phyloP scores from a whole-genome alignment of 805 yeast species.

The Priceomyces carsonii region DNA sequence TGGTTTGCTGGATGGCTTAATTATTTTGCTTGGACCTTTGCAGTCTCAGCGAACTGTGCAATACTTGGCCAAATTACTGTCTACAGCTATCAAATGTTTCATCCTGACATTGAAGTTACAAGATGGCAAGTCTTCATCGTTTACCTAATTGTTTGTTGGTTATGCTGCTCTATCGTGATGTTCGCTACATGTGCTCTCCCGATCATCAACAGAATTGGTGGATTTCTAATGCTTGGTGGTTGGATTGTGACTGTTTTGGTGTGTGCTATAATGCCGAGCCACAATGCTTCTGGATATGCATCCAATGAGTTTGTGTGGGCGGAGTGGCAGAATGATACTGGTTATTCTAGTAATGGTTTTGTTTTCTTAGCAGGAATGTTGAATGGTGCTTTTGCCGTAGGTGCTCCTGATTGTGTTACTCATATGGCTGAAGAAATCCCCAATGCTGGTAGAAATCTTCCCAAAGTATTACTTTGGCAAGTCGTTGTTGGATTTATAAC shows the following conservation, averaged over 20 bases:
- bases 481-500: background rate
- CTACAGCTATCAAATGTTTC: background rate
- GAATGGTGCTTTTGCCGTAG: slow-evolving; percentile 1
- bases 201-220: background rate
- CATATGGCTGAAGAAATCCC: slow-evolving; percentile 1
- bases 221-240: background rate
- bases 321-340: background rate
- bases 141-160: slow-evolving; percentile 1
- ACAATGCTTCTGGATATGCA: background rate
- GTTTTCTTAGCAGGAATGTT: background rate
- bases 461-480: background rate
- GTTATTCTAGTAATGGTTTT: slow-evolving; percentile 1
- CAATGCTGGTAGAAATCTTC: slow-evolving; percentile 1
- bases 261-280: background rate
- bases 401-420: background rate
- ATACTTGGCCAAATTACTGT: background rate
- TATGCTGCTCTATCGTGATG: background rate
- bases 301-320: background rate
- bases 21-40: slow-evolving; percentile 1
- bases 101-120: background rate
- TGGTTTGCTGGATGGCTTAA: background rate
- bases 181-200: background rate
- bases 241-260: background rate
- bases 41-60: background rate
- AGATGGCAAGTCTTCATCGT: background rate